A percentile compares a stretch with the other conserved stretches of the same genome.
Evolutionary conservation across 805 yeast genomes (phyloP).

Genomic region (Hanseniaspora lachancei): DNA sequence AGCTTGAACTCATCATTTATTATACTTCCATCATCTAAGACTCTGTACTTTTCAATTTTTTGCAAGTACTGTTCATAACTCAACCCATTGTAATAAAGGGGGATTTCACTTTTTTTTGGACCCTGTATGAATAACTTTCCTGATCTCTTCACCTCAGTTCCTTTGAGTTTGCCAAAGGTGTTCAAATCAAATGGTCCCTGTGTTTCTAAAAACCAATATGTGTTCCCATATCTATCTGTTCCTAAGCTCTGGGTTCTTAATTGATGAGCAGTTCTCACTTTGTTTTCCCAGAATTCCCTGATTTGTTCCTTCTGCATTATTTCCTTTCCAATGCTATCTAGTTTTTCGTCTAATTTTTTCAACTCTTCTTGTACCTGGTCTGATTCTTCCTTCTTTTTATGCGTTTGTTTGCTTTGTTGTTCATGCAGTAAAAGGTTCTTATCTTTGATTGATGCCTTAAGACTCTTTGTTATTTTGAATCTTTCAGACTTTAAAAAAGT

Average conservation of each 20-base stretch:
- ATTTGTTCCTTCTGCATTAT: neutral
- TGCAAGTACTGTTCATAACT: slow-evolving; percentile 19
- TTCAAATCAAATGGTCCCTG: slow-evolving; percentile 56
- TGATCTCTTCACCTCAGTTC: slow-evolving; percentile 37
- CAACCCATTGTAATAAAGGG: slow-evolving; percentile 24
- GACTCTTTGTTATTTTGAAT: slow-evolving; percentile 21
- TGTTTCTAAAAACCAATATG: slow-evolving; percentile 91
- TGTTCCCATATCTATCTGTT: slow-evolving; percentile 65
- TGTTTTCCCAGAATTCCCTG: slow-evolving; percentile 44
- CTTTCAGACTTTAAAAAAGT: slow-evolving; percentile 23
- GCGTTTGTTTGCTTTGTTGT: slow-evolving; percentile 16
- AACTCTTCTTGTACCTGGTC: slow-evolving; percentile 14
- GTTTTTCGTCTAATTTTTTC: slow-evolving; percentile 1
- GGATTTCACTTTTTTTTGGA: slow-evolving; percentile 44
- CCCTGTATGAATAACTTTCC: slow-evolving; percentile 90
- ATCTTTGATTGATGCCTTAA: slow-evolving; percentile 14
- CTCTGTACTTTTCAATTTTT: slow-evolving; percentile 22
- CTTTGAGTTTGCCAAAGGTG: slow-evolving; percentile 26
- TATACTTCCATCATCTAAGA: slow-evolving; percentile 17
- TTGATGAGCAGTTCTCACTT: slow-evolving; percentile 55
- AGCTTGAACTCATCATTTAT: slow-evolving; percentile 16
- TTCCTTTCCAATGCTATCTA: slow-evolving; percentile 22
- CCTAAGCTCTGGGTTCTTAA: slow-evolving; percentile 71
- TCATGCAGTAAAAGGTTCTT: neutral
- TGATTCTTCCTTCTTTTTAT: slow-evolving; percentile 16